These are phyloP conservation scores for Cladophialophora yegresii DNA, from an alignment of 2,329 filamentous ascomycete species.

Conservation along the genomic window DNA sequence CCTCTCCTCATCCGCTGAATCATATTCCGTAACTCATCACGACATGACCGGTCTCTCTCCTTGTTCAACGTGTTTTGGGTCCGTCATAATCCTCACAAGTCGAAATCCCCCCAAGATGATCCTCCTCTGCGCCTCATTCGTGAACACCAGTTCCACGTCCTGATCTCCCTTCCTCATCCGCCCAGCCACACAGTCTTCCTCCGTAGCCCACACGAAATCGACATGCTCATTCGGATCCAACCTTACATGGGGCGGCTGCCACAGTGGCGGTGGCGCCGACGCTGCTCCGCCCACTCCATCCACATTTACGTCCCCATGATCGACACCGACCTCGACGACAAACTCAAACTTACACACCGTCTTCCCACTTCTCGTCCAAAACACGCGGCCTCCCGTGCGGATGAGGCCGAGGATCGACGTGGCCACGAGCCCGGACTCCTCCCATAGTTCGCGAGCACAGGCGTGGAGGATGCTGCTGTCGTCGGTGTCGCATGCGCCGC, in stretches of 20 bases:
- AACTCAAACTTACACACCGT: constrained; percentile 44
- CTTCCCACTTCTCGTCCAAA: constrained; percentile 26
- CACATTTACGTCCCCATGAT: not conserved
- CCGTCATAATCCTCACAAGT: not conserved
- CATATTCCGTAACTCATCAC: not conserved
- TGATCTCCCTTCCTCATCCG: not conserved
- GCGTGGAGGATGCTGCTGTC: constrained; percentile 54
- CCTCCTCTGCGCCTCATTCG: constrained; percentile 14
- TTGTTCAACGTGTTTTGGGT: not conserved
- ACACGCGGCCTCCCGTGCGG: constrained; percentile 36
- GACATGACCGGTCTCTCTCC: not conserved
- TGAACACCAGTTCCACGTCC: constrained; percentile 21
- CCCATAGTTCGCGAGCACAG: constrained; percentile 54
- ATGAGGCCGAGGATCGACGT: constrained; percentile 48
- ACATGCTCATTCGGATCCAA: constrained; percentile 44
- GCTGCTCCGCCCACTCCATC: not conserved
- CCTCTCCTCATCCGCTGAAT: not conserved
- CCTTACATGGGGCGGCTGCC: constrained; percentile 27
- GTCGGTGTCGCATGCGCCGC: constrained; percentile 51
- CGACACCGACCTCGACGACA: constrained; percentile 41
- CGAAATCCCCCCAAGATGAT: constrained; percentile 22
- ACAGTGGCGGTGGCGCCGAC: too few species aligned
- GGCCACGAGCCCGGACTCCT: constrained; percentile 55
- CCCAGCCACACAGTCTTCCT: constrained; percentile 40
- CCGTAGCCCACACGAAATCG: constrained; percentile 43